Evolutionary conservation across 345 rosid species (phyloP), one percentile per base, ranked within the genome.

Genomic region (Acer saccharum): DNA sequence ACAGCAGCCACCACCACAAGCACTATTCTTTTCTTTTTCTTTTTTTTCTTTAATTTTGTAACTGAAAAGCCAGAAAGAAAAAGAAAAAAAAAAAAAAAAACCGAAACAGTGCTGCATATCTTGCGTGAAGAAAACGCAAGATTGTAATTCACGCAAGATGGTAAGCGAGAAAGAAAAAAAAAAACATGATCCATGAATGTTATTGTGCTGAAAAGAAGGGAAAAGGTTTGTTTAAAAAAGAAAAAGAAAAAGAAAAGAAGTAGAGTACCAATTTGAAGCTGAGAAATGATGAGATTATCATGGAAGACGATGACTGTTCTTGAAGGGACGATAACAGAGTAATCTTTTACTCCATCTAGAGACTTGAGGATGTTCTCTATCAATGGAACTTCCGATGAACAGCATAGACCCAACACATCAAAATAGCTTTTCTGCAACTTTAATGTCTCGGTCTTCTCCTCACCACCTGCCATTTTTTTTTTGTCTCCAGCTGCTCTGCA

Each of bases 301-400:
- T 96, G 99, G n/a, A 96, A 78, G 35, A 96, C 99, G 69, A 94
- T 88, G 76, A 94, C 93, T 0, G 99, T 96, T 73, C 89, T 91
- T 0, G 97, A 82, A 1, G 98, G 90, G 3, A 96, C 95, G 75
- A 92, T 85, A 35, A 96, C 93, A 2, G 93, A 86, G 25, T 77
- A 81, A 52, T 96, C 90, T 72, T 90, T 84, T 2, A 96, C 84
- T 0, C 99, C 99, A 27, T 87, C 85, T 2, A 92, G 83, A 0
- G 94, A 81, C 7, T 81, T 85, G 32, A 94, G 88, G 4, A 92
- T 83, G 52, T 81, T 94, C 75, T 94, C 98, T 0, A 96, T 76
- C 69, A 94, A 21, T 18, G 98, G 89, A 72, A 92, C 90, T 79
- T 95, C 99, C 4, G 99, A 95, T 2, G 99, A 83, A 75, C 99